A percentile compares a stretch with the other conserved stretches of the same genome.
Evolutionary conservation across 2,329 filamentous ascomycete genomes (phyloP).

Genomic region (Phoma sp.): DNA sequence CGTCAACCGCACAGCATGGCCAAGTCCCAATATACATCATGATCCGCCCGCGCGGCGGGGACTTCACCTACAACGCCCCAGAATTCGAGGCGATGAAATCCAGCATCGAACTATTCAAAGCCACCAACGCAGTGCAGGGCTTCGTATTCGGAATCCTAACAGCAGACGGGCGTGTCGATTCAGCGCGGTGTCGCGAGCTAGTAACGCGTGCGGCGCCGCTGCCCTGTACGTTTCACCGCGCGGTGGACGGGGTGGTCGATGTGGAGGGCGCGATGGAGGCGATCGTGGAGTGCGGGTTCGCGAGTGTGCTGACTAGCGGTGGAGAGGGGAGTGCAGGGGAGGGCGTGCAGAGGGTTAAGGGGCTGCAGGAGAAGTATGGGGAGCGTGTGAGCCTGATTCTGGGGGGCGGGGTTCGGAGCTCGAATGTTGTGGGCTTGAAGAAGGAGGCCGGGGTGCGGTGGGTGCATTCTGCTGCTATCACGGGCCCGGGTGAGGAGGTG

Average conservation of each 20-base stretch:
- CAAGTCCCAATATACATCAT: conserved; percentile 58
- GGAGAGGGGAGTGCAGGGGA: conserved; percentile 43
- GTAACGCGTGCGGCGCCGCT: conserved; percentile 51
- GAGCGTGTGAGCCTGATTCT: conserved; percentile 54
- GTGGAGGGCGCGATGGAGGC: conserved; percentile 41
- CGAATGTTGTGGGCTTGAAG: conserved; percentile 50
- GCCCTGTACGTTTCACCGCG: conserved; percentile 63
- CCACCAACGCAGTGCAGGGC: conserved; percentile 46
- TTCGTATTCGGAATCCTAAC: conserved; percentile 61
- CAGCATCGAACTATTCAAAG: conserved; percentile 47
- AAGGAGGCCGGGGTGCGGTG: conserved; percentile 38
- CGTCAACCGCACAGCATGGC: too few species aligned
- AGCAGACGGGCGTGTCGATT: conserved; percentile 46
- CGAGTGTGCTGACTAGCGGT: conserved; percentile 58
- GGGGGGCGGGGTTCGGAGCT: conserved; percentile 58
- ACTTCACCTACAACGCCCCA: conserved; percentile 53
- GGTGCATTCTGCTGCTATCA: conserved; percentile 56
- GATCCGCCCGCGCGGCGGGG: conserved; percentile 58
- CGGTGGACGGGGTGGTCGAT: conserved; percentile 55
- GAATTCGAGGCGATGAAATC: conserved; percentile 56
- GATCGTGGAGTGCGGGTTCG: conserved; percentile 55
- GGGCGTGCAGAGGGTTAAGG: conserved; percentile 44
- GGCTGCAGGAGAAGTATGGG: conserved; percentile 37
- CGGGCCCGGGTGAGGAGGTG: conserved; percentile 39
- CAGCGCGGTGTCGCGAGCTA: conserved; percentile 49